A percentile compares a stretch with the other conserved stretches of the same genome.
These are phyloP conservation scores for Tetrahymena malaccensis DNA, from an alignment of 73 alveolate genomes.

Conservation along the genomic window DNA sequence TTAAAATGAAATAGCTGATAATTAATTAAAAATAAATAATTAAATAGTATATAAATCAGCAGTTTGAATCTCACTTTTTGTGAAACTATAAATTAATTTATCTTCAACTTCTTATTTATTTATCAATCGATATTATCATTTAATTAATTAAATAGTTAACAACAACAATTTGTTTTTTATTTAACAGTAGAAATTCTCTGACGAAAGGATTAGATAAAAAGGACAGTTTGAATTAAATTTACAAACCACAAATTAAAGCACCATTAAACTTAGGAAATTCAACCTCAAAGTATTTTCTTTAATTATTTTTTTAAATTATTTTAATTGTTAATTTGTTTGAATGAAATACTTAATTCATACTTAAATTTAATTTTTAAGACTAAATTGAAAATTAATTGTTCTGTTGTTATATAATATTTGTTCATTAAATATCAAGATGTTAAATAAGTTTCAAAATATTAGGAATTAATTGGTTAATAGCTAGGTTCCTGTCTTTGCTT, in stretches of 20 bases:
- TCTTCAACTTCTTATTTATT: neutral
- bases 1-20: neutral
- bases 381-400: too few species aligned
- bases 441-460: neutral
- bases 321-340: neutral
- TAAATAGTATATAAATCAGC: neutral
- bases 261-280: neutral
- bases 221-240: neutral
- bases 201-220: neutral
- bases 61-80: neutral
- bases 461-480: neutral
- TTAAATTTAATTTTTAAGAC: too few species aligned
- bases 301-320: neutral
- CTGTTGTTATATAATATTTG: neutral
- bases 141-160: too few species aligned
- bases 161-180: neutral
- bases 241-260: neutral
- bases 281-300: neutral
- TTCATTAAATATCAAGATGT: too few species aligned
- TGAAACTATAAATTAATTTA: neutral
- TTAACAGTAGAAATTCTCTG: neutral
- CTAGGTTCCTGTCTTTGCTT: neutral
- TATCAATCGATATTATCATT: neutral
- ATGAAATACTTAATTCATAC: too few species aligned
- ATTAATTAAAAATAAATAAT: neutral